These are phyloP conservation scores for Geopyxis carbonaria DNA, from an alignment of 495 filamentous ascomycete genomes.

Conservation along the genomic window DNA sequence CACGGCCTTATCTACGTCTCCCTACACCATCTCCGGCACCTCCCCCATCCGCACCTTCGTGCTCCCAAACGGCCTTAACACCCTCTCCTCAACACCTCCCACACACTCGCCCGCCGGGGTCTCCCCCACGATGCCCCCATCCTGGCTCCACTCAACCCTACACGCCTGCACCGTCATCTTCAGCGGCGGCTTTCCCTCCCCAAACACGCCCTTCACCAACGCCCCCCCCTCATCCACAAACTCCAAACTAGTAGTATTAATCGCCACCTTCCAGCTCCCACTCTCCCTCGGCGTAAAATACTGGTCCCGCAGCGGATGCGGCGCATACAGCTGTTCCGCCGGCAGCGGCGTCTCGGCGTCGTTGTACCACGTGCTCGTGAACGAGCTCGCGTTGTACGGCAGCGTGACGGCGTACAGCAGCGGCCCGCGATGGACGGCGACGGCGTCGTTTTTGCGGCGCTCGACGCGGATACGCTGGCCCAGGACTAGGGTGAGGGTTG, in stretches of 20 bases:
- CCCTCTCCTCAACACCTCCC: neutral
- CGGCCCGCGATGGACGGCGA: slow-evolving; percentile 5
- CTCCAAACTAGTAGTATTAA: neutral
- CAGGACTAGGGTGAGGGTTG: neutral
- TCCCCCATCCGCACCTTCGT: slow-evolving; percentile 6
- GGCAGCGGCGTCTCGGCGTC: neutral
- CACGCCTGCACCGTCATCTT: slow-evolving; percentile 1
- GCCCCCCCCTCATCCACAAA: neutral
- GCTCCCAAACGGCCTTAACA: slow-evolving; percentile 1
- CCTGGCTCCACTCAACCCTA: slow-evolving; percentile 1
- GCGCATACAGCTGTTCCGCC: neutral
- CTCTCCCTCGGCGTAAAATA: neutral
- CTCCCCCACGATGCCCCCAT: neutral
- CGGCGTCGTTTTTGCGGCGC: neutral
- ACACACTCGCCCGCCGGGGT: neutral
- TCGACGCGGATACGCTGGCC: neutral
- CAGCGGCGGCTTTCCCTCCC: neutral
- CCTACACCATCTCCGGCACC: slow-evolving; percentile 1
- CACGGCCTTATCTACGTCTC: too few species aligned
- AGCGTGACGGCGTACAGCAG: slow-evolving; percentile 4
- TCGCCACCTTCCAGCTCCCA: neutral
- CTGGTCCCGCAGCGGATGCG: slow-evolving; percentile 1
- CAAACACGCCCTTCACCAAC: neutral
- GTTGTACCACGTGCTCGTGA: neutral
- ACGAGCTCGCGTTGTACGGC: neutral